Conservation (phyloP, 2,329 filamentous ascomycete genomes). For the Dactylellina parvicollis region DNA sequence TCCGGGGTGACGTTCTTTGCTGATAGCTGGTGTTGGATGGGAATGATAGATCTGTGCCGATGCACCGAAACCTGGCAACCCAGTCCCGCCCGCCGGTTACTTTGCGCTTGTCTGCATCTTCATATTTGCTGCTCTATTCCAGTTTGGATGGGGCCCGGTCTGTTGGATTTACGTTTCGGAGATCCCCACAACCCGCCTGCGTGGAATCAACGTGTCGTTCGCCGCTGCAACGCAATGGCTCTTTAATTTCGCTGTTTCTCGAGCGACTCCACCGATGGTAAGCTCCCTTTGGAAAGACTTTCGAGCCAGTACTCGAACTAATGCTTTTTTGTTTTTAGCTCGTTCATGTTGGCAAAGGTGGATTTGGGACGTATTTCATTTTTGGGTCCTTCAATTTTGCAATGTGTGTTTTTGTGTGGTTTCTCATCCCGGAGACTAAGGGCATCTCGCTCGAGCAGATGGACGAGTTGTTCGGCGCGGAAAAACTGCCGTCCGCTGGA, state of each 20-base stretch:
- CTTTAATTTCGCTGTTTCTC: slow-evolving; percentile 77
- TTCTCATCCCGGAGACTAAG: slow-evolving; percentile 73
- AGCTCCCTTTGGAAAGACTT: slow-evolving; percentile 59
- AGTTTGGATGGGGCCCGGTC: slow-evolving; percentile 75
- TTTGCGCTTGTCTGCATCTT: slow-evolving; percentile 77
- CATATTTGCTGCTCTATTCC: slow-evolving; percentile 76
- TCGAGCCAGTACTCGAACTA: neutral
- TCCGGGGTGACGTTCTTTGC: neutral
- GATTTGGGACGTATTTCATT: slow-evolving; percentile 73
- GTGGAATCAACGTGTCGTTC: slow-evolving; percentile 74
- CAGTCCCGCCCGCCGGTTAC: slow-evolving; percentile 74
- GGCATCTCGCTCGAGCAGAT: slow-evolving; percentile 64
- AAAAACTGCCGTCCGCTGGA: slow-evolving; percentile 16
- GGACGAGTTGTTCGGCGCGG: slow-evolving; percentile 59
- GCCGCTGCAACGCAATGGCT: slow-evolving; percentile 77
- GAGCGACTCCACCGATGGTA: slow-evolving; percentile 75
- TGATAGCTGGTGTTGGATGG: neutral
- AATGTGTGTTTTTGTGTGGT: slow-evolving; percentile 70
- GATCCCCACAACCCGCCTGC: slow-evolving; percentile 73
- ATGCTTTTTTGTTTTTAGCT: neutral
- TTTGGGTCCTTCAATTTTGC: slow-evolving; percentile 73
- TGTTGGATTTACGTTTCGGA: slow-evolving; percentile 79
- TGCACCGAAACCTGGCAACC: slow-evolving; percentile 67
- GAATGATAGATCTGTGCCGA: slow-evolving; percentile 66
- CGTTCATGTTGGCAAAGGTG: slow-evolving; percentile 62